Evolutionary conservation across 345 rosid species (phyloP), one percentile per base, ranked within the genome.

Genomic region (Lepidium aucheri): DNA sequence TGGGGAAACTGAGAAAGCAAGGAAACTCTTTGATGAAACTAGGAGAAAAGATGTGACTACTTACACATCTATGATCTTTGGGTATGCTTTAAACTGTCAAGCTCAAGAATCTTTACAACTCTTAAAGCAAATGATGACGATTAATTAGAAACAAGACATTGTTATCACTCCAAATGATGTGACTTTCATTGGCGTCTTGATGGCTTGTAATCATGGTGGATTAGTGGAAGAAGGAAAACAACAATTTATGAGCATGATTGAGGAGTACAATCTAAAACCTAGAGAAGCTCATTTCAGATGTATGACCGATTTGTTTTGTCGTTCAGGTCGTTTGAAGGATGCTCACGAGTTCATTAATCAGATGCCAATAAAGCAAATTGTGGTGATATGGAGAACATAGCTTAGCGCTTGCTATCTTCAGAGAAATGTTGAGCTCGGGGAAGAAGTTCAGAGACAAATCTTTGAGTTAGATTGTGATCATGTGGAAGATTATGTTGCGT

Each of bases 121-220:
- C 16, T 80, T 80, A 40, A 16, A 34, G 47, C 67, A 68, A 17
- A 80, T 77, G 83, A 61, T 71, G 39, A 59, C 43, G 14, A 56
- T 17, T 50, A 34, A 57, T 50, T 18, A 22, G 33, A 45, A 63
- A 16, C 53, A 51, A 42, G 49, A 7, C 45, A 24, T 34, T 60
- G n/a, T 32, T 1, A 44, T 67, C 5, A 35, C 62, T 68, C 83
- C 83, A 0, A 77, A 80, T 16, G 79, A 67, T 24, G 77, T 80
- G 22, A 80, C 81, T 46, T 80, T 74, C 64, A 60, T 77, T 12
- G 83, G 81, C 9, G 83, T 80, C 33, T 70, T 80, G 64, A 74
- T 74, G 77, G 83, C 83, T 58, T 77, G 79, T 64, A 77, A 79
- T 47, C 83, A 77, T 32, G 70, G 75, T 17, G 81, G 83, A 46